Conservation (phyloP, 257 asterid genomes). For the Solanum sejunctum region DNA sequence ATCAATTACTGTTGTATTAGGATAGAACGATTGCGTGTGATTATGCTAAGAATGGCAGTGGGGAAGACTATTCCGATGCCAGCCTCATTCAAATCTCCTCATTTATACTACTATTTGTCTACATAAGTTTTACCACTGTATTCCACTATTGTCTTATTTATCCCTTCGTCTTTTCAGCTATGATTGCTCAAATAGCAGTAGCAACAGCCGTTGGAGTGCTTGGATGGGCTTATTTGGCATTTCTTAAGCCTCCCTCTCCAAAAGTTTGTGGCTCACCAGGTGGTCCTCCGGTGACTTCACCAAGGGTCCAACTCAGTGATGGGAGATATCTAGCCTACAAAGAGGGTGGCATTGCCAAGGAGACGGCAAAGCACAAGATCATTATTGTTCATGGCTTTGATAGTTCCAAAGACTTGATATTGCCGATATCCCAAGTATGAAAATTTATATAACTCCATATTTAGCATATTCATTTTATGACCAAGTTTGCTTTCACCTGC, state of each 20-base stretch:
- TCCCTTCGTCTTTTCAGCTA: slow-evolving; percentile 16
- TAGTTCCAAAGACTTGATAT: slow-evolving; percentile 41
- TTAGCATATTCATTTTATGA: background rate
- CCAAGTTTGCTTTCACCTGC: background rate
- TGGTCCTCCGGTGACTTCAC: slow-evolving; percentile 66
- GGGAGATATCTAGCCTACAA: slow-evolving; percentile 75
- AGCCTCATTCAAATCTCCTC: background rate
- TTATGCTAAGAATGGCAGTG: background rate
- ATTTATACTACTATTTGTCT: background rate
- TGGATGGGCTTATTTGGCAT: slow-evolving; percentile 44
- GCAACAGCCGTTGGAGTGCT: slow-evolving; percentile 31
- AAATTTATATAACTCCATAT: background rate
- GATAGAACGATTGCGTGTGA: background rate
- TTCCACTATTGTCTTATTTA: background rate
- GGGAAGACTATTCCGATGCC: background rate
- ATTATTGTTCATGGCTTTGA: slow-evolving; percentile 57
- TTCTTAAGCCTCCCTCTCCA: slow-evolving; percentile 53
- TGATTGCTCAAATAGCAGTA: slow-evolving; percentile 41
- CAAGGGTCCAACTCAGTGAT: slow-evolving; percentile 50
- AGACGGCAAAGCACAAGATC: slow-evolving; percentile 47
- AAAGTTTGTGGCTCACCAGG: slow-evolving; percentile 61
- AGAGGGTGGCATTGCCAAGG: slow-evolving; percentile 56
- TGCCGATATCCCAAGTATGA: slow-evolving; percentile 52
- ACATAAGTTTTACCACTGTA: background rate
- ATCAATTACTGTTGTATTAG: background rate